phyloP scores from a whole-genome alignment of 179 eudicot genomes.

The Camellia oleifera region DNA sequence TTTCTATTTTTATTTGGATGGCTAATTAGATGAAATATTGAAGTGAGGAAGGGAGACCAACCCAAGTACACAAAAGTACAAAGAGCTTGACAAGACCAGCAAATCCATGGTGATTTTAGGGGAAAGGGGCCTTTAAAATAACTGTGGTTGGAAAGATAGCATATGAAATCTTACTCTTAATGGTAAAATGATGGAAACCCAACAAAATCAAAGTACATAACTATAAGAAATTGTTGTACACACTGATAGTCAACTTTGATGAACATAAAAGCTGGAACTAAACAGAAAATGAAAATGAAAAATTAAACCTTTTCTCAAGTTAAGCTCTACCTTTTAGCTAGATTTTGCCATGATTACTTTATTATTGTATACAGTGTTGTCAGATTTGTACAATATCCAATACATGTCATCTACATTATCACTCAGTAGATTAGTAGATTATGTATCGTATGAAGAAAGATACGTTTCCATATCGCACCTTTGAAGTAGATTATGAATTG shows the following conservation, averaged over 20 bases:
- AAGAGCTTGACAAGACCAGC: neutral
- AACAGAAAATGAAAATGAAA: neutral
- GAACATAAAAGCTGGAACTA: slow-evolving; percentile 1
- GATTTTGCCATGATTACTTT: neutral
- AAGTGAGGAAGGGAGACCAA: neutral
- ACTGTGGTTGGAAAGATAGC: neutral
- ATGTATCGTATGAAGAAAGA: too few relatives aligned
- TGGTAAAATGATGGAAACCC: neutral
- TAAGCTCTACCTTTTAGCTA: neutral
- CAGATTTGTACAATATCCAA: too few relatives aligned
- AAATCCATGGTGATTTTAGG: slow-evolving; percentile 1
- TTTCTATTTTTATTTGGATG: neutral
- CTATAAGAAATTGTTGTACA: neutral
- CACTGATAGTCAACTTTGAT: neutral
- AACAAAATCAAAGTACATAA: neutral
- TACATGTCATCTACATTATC: too few relatives aligned
- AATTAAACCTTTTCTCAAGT: neutral
- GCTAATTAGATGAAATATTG: neutral
- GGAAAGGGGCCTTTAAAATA: neutral
- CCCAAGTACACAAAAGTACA: neutral
- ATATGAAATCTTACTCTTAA: neutral
- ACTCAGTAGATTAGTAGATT: too few relatives aligned
- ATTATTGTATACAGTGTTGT: neutral
- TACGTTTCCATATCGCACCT: too few relatives aligned
- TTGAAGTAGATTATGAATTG: neutral